Evolutionary conservation across 257 asterid genomes (phyloP), one percentile per base, ranked within the genome.

Genomic region (Ilex aquifolium): DNA sequence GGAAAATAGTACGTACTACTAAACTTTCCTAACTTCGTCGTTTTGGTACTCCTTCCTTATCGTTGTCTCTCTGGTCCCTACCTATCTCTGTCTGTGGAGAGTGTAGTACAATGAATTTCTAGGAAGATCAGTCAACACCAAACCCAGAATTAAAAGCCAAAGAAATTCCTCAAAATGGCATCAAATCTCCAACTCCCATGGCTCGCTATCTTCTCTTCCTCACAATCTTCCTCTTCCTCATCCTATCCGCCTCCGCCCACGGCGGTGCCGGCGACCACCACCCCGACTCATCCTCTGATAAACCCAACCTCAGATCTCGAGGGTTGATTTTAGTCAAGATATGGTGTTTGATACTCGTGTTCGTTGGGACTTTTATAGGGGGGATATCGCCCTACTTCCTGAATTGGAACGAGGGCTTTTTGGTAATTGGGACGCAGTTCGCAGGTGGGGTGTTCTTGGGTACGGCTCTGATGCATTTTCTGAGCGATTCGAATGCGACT

Each of bases 371-470:
- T 31, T 88, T 90, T 32, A 57, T 73, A 14, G 97, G 96, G 16
- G 96, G 96, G 36, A 83, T 88, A 66, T 90, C 96, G 4, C 96
- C 97, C 6, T 90, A 88, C 60, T 85, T 88, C 73, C 60, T 88
- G 80, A 85, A 82, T 44, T 85, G 95, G 97, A 90, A 84, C 77
- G 97, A 90, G 71, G 88, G 80, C 6, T 88, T 90, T 62, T 74
- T 90, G 74, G 74, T 85, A 2, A 16, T 83, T 8, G 97, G 97
- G 3, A 88, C 97, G 15, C 97, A 90, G 69, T 90, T 90, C 51
- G 97, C 97, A 4, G 97, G 96, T 62, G 97, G 97, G 57, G 97
- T 90, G 32, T 90, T 88, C 48, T 52, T 88, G 61, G 97, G 93
- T 40, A 88, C 96, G 2, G 86, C 97, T 30, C 30, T 88, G 83